Evolutionary conservation across 2,329 filamentous ascomycete species (phyloP), one percentile per base, ranked within the genome.

Genomic region (Aspergillus tubingensis): DNA sequence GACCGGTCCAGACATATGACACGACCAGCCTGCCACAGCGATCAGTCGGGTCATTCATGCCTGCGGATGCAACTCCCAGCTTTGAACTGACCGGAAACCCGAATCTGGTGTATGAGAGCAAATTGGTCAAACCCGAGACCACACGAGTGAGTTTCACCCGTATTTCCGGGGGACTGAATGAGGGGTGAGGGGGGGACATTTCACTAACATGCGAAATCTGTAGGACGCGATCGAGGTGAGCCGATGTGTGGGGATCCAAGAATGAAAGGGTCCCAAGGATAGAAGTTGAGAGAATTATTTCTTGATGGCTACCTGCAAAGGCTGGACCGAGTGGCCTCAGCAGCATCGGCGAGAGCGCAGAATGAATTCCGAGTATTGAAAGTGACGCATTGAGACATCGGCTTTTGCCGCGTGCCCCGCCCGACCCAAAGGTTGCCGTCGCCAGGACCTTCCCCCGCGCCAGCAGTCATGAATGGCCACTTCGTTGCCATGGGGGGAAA

Each of bases 61-160:
- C 64, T 6, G 51, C 64, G n/a, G 67, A 67, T 36, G 68, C 67
- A 8, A 64, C 66, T 7, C 69, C 73, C 19, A 62, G 65, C 13
- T 69, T 73, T 43, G 70, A 74, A 39, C 62, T 72, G 15, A 49
- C 64, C 17, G 88, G 88, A 1, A 87, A 90, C 68, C 88, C 88
- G 2, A 82, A 84, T 61, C 70, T 91, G 64, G 76, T 87, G 11
- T 91, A 92, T 69, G 80, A 88, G 70, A 91, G 86, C 70, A 77
- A 56, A 2, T 15, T 69, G 43, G 48, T 59, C 17, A 72, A 73
- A 50, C 72, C 72, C 2, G 68, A 73, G 57, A 71, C 71, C 7
- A 41, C 63, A 30, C 43, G 43, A 8, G 71, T 74, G 60, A 67
- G 72, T 68, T 54, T 8, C 13, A n/a, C 10, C 32, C 10, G 32